Evolutionary conservation across 23 red algal genomes (phyloP).

Genomic region (Pyropia yezoensis): DNA sequence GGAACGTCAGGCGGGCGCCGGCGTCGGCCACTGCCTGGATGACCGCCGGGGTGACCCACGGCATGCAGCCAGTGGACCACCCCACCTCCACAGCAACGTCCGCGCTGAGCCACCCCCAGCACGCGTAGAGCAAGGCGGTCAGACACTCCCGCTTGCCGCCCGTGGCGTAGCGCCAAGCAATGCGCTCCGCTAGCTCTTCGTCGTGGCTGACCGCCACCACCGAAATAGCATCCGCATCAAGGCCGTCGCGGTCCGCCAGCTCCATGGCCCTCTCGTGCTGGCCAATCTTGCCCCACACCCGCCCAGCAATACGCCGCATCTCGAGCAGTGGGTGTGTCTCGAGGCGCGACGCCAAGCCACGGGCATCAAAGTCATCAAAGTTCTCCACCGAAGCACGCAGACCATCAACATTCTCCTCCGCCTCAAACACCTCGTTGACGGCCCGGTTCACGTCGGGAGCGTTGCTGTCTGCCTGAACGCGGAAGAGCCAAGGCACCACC

Average conservation of each 20-base stretch:
- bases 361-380: constrained; percentile 86
- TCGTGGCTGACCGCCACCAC: constrained; percentile 65
- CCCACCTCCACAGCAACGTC: constrained; percentile 83
- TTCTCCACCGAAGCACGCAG: constrained; percentile 56
- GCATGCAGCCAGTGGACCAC: constrained; percentile 47
- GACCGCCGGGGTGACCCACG: constrained; percentile 83
- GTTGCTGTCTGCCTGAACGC: constrained; percentile 66
- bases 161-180: constrained; percentile 60
- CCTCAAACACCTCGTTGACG: constrained; percentile 65
- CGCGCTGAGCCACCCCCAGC: constrained; percentile 72
- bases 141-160: constrained; percentile 53
- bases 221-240: constrained; percentile 69
- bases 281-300: constrained; percentile 46
- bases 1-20: constrained; percentile 33
- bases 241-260: constrained; percentile 61
- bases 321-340: constrained; percentile 64
- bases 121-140: constrained; percentile 75
- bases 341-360: constrained; percentile 45
- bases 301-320: constrained; percentile 52
- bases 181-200: constrained; percentile 60
- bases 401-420: constrained; percentile 37
- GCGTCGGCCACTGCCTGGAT: constrained; percentile 84
- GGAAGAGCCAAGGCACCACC: constrained; percentile 49
- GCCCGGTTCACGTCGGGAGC: constrained; percentile 86
- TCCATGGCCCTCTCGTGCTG: constrained; percentile 80